These are phyloP conservation scores for Mycena pura DNA, from an alignment of 768 basidiomycete genomes.

Conservation along the genomic window DNA sequence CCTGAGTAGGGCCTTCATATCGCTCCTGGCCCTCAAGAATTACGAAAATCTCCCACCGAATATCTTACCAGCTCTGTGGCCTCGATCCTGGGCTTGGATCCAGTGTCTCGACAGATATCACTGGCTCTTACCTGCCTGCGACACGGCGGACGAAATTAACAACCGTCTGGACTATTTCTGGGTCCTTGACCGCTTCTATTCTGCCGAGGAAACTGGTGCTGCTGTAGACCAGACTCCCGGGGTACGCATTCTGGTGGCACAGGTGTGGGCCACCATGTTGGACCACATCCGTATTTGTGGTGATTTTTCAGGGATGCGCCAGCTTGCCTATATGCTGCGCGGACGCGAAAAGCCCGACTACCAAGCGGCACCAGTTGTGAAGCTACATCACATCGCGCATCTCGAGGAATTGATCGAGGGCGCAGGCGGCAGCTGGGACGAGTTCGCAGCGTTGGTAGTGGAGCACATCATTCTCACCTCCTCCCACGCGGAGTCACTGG, in stretches of 20 bases:
- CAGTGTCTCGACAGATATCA: slow-evolving; percentile 9
- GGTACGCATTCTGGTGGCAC: slow-evolving; percentile 4
- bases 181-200: slow-evolving; percentile 2
- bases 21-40: slow-evolving; percentile 2
- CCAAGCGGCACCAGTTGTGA: neutral
- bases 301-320: neutral
- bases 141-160: neutral
- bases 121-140: neutral
- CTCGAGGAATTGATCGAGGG: slow-evolving; percentile 3
- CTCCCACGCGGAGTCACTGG: neutral
- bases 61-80: neutral
- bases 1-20: slow-evolving; percentile 6
- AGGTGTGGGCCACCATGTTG: neutral
- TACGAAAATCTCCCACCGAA: neutral
- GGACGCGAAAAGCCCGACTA: neutral
- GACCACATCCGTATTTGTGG: neutral
- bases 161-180: slow-evolving; percentile 7
- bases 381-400: slow-evolving; percentile 1
- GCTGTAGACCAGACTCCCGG: slow-evolving; percentile 1
- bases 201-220: neutral
- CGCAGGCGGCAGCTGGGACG: neutral
- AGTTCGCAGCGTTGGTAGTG: neutral
- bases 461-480: neutral
- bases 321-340: neutral
- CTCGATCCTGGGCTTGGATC: slow-evolving; percentile 9